Evolutionary conservation across 2,329 filamentous ascomycete species (phyloP).

Genomic region (Alternaria panax): DNA sequence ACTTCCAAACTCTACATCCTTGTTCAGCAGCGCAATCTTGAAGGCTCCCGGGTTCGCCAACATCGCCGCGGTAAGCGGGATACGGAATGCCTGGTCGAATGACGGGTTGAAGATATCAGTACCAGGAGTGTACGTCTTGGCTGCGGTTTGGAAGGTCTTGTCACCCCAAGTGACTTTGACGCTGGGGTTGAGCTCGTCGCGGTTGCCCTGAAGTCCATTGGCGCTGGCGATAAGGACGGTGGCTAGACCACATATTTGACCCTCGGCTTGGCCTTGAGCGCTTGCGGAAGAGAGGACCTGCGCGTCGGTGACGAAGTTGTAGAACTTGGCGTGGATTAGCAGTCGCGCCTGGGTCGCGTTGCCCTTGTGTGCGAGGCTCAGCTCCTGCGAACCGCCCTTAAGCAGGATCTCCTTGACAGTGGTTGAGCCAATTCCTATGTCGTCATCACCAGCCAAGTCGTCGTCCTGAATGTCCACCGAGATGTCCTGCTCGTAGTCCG

Average conservation of each 20-base stretch:
- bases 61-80: constrained; percentile 51
- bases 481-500: constrained; percentile 56
- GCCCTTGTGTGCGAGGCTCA: constrained; percentile 51
- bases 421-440: constrained; percentile 54
- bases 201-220: constrained; percentile 53
- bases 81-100: constrained; percentile 56
- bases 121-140: constrained; percentile 55
- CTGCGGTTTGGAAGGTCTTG: constrained; percentile 53
- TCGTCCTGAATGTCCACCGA: constrained; percentile 55
- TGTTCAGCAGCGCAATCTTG: constrained; percentile 40
- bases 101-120: constrained; percentile 59
- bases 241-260: constrained; percentile 51
- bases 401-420: constrained; percentile 55
- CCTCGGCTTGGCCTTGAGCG: constrained; percentile 27
- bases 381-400: constrained; percentile 52
- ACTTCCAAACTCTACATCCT: constrained; percentile 34
- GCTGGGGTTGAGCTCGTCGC: constrained; percentile 56
- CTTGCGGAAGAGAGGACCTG: constrained; percentile 40
- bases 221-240: constrained; percentile 56
- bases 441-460: constrained; percentile 54
- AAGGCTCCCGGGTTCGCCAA: constrained; percentile 31
- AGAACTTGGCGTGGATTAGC: constrained; percentile 52
- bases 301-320: constrained; percentile 51
- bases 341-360: constrained; percentile 49
- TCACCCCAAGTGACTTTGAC: constrained; percentile 55